Conservation (phyloP, 805 yeast genomes). For the Citeromyces matritensis region DNA sequence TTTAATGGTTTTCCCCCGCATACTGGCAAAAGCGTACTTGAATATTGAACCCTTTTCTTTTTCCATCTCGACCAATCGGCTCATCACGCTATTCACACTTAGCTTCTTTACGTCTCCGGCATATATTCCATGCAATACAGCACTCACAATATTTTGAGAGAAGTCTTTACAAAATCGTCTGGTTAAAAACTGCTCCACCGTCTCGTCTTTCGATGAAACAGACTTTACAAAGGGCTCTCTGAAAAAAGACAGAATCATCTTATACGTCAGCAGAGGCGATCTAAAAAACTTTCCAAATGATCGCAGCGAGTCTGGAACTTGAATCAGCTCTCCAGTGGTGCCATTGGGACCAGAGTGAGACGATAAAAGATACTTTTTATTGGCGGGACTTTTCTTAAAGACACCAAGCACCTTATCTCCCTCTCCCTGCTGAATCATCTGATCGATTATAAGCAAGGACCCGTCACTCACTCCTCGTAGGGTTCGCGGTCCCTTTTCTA, state of each 20-base stretch:
- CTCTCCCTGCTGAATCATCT: constrained; percentile 30
- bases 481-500: constrained; percentile 90
- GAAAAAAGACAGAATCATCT: constrained; percentile 25
- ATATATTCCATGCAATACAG: constrained; percentile 77
- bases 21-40: constrained; percentile 13
- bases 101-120: constrained; percentile 67
- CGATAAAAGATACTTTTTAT: constrained; percentile 51
- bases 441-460: constrained; percentile 49
- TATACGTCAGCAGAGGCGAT: constrained; percentile 25
- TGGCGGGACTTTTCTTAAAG: constrained; percentile 42
- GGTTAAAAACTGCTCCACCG: constrained; percentile 47
- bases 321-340: constrained; percentile 25
- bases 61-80: constrained; percentile 42
- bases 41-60: constrained; percentile 40
- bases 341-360: constrained; percentile 8
- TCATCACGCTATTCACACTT: constrained; percentile 50
- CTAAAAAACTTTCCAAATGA: constrained; percentile 17
- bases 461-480: constrained; percentile 76
- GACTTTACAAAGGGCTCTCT: constrained; percentile 32
- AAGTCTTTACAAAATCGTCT: constrained; percentile 55
- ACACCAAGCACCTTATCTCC: constrained; percentile 43
- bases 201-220: constrained; percentile 39
- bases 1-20: constrained; percentile 2
- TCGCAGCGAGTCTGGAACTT: constrained; percentile 31
- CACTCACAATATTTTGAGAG: constrained; percentile 56